These are phyloP conservation scores for Chamaenerion angustifolium DNA, from an alignment of 345 rosid species.

Conservation along the genomic window DNA sequence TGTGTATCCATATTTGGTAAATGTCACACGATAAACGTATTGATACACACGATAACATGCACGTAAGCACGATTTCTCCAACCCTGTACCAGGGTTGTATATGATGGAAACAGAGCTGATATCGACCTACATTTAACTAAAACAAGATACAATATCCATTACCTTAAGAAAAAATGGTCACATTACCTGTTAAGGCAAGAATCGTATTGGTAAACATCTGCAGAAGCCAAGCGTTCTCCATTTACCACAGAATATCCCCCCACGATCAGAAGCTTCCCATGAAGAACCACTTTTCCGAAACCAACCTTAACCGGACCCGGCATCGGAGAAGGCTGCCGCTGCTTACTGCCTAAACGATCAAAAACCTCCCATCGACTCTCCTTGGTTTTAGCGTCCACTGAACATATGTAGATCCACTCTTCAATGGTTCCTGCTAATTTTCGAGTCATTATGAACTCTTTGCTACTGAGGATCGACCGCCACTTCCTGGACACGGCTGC, in stretches of 20 bases:
- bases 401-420: constrained; percentile 73
- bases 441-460: constrained; percentile 57
- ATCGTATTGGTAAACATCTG: constrained; percentile 69
- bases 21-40: no score
- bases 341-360: constrained; percentile 46
- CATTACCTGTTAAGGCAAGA: constrained; percentile 91
- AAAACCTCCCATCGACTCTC: constrained; percentile 82
- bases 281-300: constrained; percentile 53
- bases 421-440: constrained; percentile 60
- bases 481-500: constrained; percentile 78
- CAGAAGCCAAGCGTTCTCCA: constrained; percentile 37
- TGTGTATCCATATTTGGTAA: no score
- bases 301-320: constrained; percentile 59
- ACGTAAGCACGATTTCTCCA: no score
- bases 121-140: no score
- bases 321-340: constrained; percentile 54
- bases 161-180: no score
- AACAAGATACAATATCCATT: no score
- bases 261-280: constrained; percentile 67
- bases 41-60: no score
- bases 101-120: no score
- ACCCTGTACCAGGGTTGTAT: no score
- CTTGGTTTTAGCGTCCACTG: constrained; percentile 45
- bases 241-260: constrained; percentile 49
- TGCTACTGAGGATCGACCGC: constrained; percentile 68